A percentile compares a stretch with the other conserved stretches of the same genome.
phyloP scores from a whole-genome alignment of 192 early-diverging fungal genomes.

The Podochytrium sp. region DNA sequence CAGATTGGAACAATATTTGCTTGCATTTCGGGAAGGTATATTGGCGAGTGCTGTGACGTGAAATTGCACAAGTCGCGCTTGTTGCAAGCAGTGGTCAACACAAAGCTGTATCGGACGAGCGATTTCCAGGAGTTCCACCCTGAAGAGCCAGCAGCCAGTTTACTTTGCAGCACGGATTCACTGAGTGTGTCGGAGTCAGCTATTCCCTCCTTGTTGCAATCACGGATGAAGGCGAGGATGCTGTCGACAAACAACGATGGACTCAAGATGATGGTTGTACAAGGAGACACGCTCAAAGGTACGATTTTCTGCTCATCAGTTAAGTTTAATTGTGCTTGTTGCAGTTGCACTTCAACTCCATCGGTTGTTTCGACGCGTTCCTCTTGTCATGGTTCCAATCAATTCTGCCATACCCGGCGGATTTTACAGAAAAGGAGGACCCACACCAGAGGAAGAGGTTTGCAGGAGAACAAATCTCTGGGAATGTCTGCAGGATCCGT shows the following conservation, averaged over 20 bases:
- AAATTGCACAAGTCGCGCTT: neutral
- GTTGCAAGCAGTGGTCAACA: constrained; percentile 1
- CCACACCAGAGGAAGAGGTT: constrained; percentile 23
- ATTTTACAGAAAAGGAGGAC: constrained; percentile 26
- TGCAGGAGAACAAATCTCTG: constrained; percentile 26
- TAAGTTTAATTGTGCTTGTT: constrained; percentile 1
- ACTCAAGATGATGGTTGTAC: constrained; percentile 27
- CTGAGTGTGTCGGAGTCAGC: neutral
- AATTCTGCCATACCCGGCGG: constrained; percentile 28
- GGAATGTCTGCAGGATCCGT: constrained; percentile 33
- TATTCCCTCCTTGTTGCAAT: neutral
- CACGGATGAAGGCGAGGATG: neutral
- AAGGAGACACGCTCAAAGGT: constrained; percentile 28
- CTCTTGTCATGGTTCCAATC: constrained; percentile 16
- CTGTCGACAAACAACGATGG: neutral
- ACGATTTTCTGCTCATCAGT: neutral
- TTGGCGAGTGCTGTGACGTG: neutral
- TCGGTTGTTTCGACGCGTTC: constrained; percentile 9
- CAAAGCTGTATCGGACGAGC: neutral
- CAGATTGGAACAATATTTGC: constrained; percentile 29
- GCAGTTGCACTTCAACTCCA: constrained; percentile 21
- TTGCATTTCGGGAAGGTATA: constrained; percentile 5
- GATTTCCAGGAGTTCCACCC: neutral
- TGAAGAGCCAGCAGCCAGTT: neutral
- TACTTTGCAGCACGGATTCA: too few species aligned